Evolutionary conservation across 352 stramenopile species (phyloP), one percentile per base, ranked within the genome.

Genomic region (Peronospora farinosa): DNA sequence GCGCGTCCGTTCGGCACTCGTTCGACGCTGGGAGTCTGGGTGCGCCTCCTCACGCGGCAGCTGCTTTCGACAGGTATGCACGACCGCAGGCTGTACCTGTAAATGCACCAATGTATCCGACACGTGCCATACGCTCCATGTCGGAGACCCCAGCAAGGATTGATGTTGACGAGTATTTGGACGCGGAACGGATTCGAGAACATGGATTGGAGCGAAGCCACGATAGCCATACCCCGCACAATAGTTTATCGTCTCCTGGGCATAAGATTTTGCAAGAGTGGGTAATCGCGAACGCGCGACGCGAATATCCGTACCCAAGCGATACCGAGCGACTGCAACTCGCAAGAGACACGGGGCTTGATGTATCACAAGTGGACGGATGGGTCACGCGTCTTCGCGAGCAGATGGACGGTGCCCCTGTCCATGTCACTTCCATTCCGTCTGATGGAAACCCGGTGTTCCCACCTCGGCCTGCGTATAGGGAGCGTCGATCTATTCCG

Each of bases 381-480:
- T 93, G 79, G 82, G 81, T 93, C 45, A 81, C 81, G 50, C 89
- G 67, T 63, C 78, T 86, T 51, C 72, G 79, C 31, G 78, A 87
- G 23, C 82, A 81, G 50, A 72, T 75, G 32, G 65, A 65, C 7
- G 63, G 47, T 0, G 35, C 43, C 2, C 45, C 45, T 32, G 47
- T 65, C 8, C 55, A 46, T 40, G 17, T 42, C 15, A 47, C 62
- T 21, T 88, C 77, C 27, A 84, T 88, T 54, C 75, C 74, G 7
- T 74, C 74, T 31, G 65, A 63, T 28, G 66, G 70, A 30, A 88
- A 88, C 35, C 53, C 72, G 19, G 61, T 74, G 48, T 89, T 86
- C 42, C 69, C 76, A 12, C 71, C 77, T 1, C 69, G 67, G 7
- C 68, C 74, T 28, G 63, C 52, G 3, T 84, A 84, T 46, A 64